These are phyloP conservation scores for Trichoderma citrinoviride DNA, from an alignment of 2,329 filamentous ascomycete species.

Conservation along the genomic window DNA sequence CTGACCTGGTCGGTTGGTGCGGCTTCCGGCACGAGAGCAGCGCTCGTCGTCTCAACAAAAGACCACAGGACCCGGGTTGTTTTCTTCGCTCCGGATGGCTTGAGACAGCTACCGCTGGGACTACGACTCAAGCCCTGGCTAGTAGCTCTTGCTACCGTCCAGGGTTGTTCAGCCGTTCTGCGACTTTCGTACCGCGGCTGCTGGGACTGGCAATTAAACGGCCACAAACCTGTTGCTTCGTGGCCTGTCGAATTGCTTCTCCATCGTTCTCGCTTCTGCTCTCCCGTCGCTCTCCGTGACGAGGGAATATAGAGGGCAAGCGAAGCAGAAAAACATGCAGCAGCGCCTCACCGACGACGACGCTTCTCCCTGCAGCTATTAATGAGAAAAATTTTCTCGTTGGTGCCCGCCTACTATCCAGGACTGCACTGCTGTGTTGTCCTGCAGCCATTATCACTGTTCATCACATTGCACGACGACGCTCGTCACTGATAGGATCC, in stretches of 20 bases:
- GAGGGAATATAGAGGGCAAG: conserved; percentile 9
- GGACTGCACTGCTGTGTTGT: conserved; percentile 44
- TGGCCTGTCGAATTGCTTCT: not conserved
- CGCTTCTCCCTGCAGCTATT: conserved; percentile 2
- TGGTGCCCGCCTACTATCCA: conserved; percentile 12
- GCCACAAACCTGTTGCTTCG: not conserved
- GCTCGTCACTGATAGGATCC: conserved; percentile 45
- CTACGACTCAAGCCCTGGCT: not conserved
- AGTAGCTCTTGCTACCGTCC: not conserved
- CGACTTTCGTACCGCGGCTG: not conserved
- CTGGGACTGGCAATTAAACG: not conserved
- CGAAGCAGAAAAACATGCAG: not conserved
- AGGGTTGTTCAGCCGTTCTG: not conserved
- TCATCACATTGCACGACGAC: conserved; percentile 34
- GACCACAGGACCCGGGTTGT: conserved; percentile 9
- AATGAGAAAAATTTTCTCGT: conserved; percentile 19
- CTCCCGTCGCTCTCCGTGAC: not conserved
- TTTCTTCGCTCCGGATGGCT: conserved; percentile 8
- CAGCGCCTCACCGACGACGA: conserved; percentile 2
- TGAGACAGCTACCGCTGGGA: not conserved
- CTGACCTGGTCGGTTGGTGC: conserved; percentile 17
- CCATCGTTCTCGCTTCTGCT: not conserved
- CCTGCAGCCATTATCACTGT: conserved; percentile 45
- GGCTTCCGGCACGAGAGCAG: conserved; percentile 7
- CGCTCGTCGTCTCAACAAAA: not conserved